phyloP scores from a whole-genome alignment of 1,284 basidiomycete genomes.

The Trichosporon asahii region DNA sequence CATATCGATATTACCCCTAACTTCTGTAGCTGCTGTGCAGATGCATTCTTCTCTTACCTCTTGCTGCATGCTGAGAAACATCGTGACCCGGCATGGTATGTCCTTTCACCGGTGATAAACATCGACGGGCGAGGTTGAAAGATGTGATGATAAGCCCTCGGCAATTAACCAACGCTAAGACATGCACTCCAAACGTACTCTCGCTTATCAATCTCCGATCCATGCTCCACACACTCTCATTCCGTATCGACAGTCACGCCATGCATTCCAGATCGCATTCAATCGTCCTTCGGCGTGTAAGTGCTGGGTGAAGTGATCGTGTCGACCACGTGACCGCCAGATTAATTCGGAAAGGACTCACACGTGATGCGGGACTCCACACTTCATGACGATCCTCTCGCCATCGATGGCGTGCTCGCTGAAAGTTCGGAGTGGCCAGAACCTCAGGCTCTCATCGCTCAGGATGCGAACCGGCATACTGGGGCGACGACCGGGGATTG shows the following conservation, averaged over 20 bases:
- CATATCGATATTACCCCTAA: not conserved
- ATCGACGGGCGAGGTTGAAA: too few relatives aligned
- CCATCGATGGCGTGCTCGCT: slow-evolving; percentile 5
- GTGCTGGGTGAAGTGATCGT: not conserved
- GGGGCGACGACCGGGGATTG: not conserved
- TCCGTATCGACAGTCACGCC: not conserved
- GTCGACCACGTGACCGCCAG: not conserved
- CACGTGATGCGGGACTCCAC: not conserved
- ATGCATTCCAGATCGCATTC: not conserved
- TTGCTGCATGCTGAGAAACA: too few relatives aligned
- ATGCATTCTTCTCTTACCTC: not conserved
- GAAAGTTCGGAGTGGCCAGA: not conserved
- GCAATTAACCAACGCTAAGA: too few relatives aligned
- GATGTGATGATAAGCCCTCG: not conserved
- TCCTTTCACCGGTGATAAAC: too few relatives aligned
- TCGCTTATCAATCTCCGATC: too few relatives aligned
- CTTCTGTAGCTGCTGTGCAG: not conserved
- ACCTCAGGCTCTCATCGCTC: too few relatives aligned
- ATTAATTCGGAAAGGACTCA: not conserved
- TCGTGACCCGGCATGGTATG: too few relatives aligned
- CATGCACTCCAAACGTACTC: too few relatives aligned
- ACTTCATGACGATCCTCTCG: not conserved
- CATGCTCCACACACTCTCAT: not conserved
- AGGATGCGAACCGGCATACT: not conserved
- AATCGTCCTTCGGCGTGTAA: not conserved